Evolutionary conservation across 352 stramenopile species (phyloP).

Genomic region (Phytophthora pini): DNA sequence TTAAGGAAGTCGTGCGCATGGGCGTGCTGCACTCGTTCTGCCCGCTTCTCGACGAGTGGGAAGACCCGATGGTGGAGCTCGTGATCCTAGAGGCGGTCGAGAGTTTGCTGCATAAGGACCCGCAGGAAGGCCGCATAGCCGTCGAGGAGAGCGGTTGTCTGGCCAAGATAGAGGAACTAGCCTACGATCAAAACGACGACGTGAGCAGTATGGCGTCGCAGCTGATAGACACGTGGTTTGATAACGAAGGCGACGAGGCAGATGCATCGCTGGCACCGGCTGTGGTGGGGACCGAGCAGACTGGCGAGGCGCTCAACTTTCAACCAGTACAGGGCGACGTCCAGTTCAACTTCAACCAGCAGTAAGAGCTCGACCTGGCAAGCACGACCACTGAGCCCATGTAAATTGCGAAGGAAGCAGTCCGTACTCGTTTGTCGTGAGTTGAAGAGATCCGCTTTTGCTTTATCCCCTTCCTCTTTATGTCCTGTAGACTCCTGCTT

Average conservation of each 20-base stretch:
- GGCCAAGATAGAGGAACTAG: conserved; percentile 82
- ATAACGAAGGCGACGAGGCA: conserved; percentile 56
- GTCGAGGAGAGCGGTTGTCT: conserved; percentile 85
- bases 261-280: conserved; percentile 55
- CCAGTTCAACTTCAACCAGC: conserved; percentile 76
- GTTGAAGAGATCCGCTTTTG: conserved; percentile 8
- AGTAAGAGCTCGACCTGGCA: conserved; percentile 1
- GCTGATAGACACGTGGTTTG: conserved; percentile 87
- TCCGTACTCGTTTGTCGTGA: conserved; percentile 8
- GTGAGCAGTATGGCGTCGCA: conserved; percentile 77
- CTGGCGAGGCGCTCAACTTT: conserved; percentile 63
- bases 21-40: conserved; percentile 78
- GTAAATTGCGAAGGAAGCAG: conserved; percentile 22
- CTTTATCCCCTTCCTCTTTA: not conserved
- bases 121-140: conserved; percentile 59
- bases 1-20: conserved; percentile 73
- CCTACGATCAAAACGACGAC: conserved; percentile 83
- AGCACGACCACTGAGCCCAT: not conserved
- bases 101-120: conserved; percentile 72
- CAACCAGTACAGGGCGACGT: conserved; percentile 69
- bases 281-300: conserved; percentile 49
- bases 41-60: conserved; percentile 81
- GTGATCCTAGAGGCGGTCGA: conserved; percentile 86
- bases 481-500: not conserved
- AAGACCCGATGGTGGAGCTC: conserved; percentile 87